A percentile compares a stretch with the other conserved stretches of the same genome.
These are phyloP conservation scores for Aspergillus homomorphus DNA, from an alignment of 495 filamentous ascomycete genomes.

Conservation along the genomic window DNA sequence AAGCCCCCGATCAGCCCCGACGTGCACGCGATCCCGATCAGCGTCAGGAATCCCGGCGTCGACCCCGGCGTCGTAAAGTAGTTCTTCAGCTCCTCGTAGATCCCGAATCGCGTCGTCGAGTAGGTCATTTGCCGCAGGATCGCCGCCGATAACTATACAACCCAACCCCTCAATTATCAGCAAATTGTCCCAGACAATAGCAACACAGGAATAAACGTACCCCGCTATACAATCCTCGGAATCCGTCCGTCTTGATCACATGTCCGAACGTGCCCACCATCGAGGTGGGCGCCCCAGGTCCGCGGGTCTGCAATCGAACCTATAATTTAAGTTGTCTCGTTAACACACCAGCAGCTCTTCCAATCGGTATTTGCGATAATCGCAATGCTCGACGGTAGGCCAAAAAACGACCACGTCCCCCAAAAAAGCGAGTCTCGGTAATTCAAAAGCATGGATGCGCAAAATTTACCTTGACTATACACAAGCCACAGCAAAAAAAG, in stretches of 20 bases:
- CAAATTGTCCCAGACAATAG: not conserved
- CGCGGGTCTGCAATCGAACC: constrained; percentile 87
- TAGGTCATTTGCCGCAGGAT: constrained; percentile 89
- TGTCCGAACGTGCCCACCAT: constrained; percentile 82
- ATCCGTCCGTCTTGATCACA: constrained; percentile 63
- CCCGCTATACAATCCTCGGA: constrained; percentile 78
- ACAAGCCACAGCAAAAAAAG: constrained; percentile 18
- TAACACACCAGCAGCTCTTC: constrained; percentile 16
- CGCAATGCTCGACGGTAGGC: not conserved
- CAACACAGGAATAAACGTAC: constrained; percentile 38
- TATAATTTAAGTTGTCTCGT: constrained; percentile 30
- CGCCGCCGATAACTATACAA: constrained; percentile 75
- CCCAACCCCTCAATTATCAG: not conserved
- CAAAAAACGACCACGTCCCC: no score
- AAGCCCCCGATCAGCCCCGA: constrained; percentile 89
- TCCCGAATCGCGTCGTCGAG: constrained; percentile 87
- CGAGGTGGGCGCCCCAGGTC: constrained; percentile 59
- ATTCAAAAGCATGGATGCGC: constrained; percentile 1
- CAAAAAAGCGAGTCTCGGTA: no score
- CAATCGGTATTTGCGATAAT: constrained; percentile 2
- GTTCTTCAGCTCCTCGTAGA: constrained; percentile 89
- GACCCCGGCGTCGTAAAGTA: constrained; percentile 51
- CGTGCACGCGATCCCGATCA: constrained; percentile 74
- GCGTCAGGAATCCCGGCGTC: constrained; percentile 59
- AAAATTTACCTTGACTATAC: constrained; percentile 50